phyloP scores from a whole-genome alignment of 164 flowering plant species.

The Stephania yunnanensis region DNA sequence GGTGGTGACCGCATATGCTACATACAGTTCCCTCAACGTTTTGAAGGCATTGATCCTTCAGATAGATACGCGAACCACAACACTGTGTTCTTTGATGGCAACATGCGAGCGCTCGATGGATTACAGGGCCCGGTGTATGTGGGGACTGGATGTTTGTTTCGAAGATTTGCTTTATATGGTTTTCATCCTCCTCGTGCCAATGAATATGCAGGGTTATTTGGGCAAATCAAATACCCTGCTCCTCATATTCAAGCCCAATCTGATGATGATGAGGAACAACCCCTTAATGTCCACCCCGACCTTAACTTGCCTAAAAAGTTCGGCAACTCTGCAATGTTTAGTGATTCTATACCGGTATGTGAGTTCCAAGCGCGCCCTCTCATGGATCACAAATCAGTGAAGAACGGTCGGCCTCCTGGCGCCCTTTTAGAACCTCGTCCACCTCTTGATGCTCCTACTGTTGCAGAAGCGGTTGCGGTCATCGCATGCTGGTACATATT shows the following conservation, averaged over 20 bases:
- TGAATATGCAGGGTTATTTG: slow-evolving; percentile 16
- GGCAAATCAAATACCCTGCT: slow-evolving; percentile 3
- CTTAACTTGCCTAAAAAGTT: slow-evolving; percentile 64
- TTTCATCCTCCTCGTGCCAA: slow-evolving; percentile 65
- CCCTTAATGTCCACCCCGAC: slow-evolving; percentile 10
- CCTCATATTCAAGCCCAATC: too few relatives aligned
- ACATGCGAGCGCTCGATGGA: slow-evolving; percentile 91
- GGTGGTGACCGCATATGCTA: slow-evolving; percentile 72
- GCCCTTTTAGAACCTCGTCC: slow-evolving; percentile 62
- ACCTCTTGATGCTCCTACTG: slow-evolving; percentile 69
- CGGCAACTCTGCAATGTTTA: slow-evolving; percentile 69
- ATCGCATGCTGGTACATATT: slow-evolving; percentile 46
- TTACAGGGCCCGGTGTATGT: slow-evolving; percentile 87
- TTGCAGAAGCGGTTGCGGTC: slow-evolving; percentile 68
- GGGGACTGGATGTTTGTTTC: slow-evolving; percentile 89
- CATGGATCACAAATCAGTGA: slow-evolving; percentile 60
- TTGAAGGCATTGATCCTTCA: slow-evolving; percentile 85
- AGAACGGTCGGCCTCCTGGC: slow-evolving; percentile 77
- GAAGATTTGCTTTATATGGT: slow-evolving; percentile 75
- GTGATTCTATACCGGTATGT: slow-evolving; percentile 70
- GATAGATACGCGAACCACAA: slow-evolving; percentile 92
- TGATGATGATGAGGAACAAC: too few relatives aligned
- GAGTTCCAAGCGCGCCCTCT: slow-evolving; percentile 82
- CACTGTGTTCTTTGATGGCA: slow-evolving; percentile 84
- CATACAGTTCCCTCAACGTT: slow-evolving; percentile 85